Conservation (phyloP, 2,329 filamentous ascomycete genomes). For the Dothideomycetes sp. region DNA sequence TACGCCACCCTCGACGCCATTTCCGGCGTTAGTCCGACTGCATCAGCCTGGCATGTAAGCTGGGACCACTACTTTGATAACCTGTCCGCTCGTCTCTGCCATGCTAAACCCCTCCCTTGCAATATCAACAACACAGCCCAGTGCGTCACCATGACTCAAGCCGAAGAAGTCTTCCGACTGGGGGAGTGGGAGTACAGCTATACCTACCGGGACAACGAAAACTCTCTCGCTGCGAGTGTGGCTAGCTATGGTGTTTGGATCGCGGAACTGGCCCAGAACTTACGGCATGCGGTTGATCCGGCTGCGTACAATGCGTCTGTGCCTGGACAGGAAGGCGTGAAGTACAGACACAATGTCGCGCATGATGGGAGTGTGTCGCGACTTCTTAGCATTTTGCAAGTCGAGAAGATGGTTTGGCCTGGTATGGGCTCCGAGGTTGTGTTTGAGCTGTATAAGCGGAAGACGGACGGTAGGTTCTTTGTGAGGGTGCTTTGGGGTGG, state of each 20-base stretch:
- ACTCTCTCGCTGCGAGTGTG: slow-evolving; percentile 40
- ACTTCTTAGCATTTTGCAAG: slow-evolving; percentile 58
- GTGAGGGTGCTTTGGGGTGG: slow-evolving; percentile 64
- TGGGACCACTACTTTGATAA: slow-evolving; percentile 84
- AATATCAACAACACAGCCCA: slow-evolving; percentile 36
- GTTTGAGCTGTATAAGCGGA: slow-evolving; percentile 64
- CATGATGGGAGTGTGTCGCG: slow-evolving; percentile 65
- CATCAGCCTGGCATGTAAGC: slow-evolving; percentile 55
- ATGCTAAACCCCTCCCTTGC: slow-evolving; percentile 62
- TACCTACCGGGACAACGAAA: slow-evolving; percentile 47
- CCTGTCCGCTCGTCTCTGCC: slow-evolving; percentile 67
- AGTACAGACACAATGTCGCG: slow-evolving; percentile 67
- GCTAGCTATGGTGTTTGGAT: slow-evolving; percentile 62
- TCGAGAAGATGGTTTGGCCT: slow-evolving; percentile 71
- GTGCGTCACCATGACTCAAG: slow-evolving; percentile 53
- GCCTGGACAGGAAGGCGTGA: slow-evolving; percentile 23
- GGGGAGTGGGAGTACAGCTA: slow-evolving; percentile 75
- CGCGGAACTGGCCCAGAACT: slow-evolving; percentile 56
- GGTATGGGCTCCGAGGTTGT: slow-evolving; percentile 73
- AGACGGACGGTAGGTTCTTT: slow-evolving; percentile 32
- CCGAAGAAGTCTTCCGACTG: slow-evolving; percentile 61
- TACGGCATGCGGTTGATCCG: slow-evolving; percentile 35
- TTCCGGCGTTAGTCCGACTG: slow-evolving; percentile 49
- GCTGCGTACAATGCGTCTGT: slow-evolving; percentile 29
- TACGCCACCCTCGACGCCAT: slow-evolving; percentile 54